A percentile compares a stretch with the other conserved stretches of the same genome.
phyloP scores from a whole-genome alignment of 495 filamentous ascomycete genomes.

The Bryoglossum gracile region DNA sequence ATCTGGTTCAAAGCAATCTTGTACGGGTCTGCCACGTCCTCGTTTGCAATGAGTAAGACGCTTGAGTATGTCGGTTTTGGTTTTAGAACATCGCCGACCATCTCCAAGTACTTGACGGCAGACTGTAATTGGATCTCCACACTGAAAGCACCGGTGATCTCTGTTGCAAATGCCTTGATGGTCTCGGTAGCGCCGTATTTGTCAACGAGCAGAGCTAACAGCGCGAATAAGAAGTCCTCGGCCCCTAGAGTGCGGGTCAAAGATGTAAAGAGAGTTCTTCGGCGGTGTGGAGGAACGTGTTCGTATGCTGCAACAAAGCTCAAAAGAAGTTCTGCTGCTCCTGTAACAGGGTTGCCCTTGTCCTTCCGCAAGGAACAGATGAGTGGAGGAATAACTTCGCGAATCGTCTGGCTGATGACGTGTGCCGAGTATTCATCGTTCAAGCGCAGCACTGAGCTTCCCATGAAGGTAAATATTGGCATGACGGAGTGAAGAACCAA shows the following conservation, averaged over 20 bases:
- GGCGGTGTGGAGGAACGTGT: slow-evolving; percentile 81
- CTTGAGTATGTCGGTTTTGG: slow-evolving; percentile 61
- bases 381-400: slow-evolving; percentile 84
- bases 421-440: slow-evolving; percentile 93
- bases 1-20: slow-evolving; percentile 58
- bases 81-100: slow-evolving; percentile 65
- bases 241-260: slow-evolving; percentile 76
- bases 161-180: slow-evolving; percentile 43
- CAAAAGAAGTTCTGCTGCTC: slow-evolving; percentile 75
- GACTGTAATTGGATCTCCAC: slow-evolving; percentile 62
- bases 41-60: slow-evolving; percentile 58
- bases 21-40: slow-evolving; percentile 49
- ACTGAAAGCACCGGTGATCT: slow-evolving; percentile 48
- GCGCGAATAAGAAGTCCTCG: slow-evolving; percentile 69
- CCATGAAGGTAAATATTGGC: slow-evolving; percentile 99
- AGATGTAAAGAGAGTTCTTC: slow-evolving; percentile 70
- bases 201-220: slow-evolving; percentile 64
- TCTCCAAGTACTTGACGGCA: slow-evolving; percentile 61
- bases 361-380: slow-evolving; percentile 75
- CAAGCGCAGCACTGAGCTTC: slow-evolving; percentile 75
- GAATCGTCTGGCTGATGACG: slow-evolving; percentile 84
- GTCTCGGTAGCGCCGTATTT: slow-evolving; percentile 51
- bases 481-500: slow-evolving; percentile 91
- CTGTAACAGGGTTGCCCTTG: slow-evolving; percentile 66
- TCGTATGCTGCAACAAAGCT: slow-evolving; percentile 94